Base-by-base conservation (phyloP, 345 rosid genomes). In the Populus nigra region DNA sequence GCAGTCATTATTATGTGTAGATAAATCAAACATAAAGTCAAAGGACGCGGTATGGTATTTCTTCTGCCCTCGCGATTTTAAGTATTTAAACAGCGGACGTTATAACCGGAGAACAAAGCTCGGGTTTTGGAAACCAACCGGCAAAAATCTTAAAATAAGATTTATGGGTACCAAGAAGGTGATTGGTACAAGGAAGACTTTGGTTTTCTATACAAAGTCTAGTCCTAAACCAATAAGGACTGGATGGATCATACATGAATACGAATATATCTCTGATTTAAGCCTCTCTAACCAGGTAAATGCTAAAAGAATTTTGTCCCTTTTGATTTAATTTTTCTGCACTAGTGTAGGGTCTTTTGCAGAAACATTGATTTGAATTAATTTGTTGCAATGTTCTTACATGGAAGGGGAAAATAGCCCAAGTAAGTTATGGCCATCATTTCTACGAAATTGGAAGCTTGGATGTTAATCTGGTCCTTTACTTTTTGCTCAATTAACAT, bases 91-190 rank as follows among this genome's bases (percentile, higher is more conserved):
- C 65, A 80, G 84, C 43, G 62, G 74, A 3, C 50, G 76, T 36
- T 35, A 43, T 65, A 74, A 71, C 7, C 78, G 92, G 29, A 73
- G 45, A 25, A 87, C 89, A 0, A 63, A 9, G 3, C 71, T 68
- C 13, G 93, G 96, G 7, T 86, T 10, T 69, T 91, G 93, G 93
- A 91, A 89, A 74, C 80, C 73, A 8, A 89, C 95, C 0, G 88
- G 93, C 1, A 36, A 66, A 25, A 69, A 73, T 33, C 74, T 77
- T 27, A 0, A 0, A 0, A 49, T 89, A 73, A 80, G 18, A 7
- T 7, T 36, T 49, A 41, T n/a, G 18, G 49, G 55, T 62, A 63
- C 70, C 39, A 57, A 77, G 38, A 55, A 71, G 71, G 33, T 9
- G 65, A 85, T 89, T 25, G 92, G 94, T 22, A 76, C 31, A 49